A percentile compares a stretch with the other conserved stretches of the same genome.
These are phyloP conservation scores for Sporothrix humicola DNA, from an alignment of 2,329 filamentous ascomycete genomes.

Conservation along the genomic window DNA sequence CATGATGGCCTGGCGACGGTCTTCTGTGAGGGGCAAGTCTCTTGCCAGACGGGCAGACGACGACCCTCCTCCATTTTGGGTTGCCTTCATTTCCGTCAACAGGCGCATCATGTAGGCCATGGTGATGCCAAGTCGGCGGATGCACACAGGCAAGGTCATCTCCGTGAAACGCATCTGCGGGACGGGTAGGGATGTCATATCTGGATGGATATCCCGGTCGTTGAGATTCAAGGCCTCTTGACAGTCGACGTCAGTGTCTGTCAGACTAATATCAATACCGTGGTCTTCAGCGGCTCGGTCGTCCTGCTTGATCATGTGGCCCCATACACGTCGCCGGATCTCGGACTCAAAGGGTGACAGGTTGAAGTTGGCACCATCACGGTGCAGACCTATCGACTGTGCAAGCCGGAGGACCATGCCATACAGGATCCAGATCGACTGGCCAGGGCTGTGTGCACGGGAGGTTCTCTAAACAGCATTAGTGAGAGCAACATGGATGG, in stretches of 20 bases:
- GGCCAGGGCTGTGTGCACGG: slow-evolving; percentile 36
- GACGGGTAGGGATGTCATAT: slow-evolving; percentile 51
- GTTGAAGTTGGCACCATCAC: slow-evolving; percentile 46
- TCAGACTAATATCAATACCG: slow-evolving; percentile 44
- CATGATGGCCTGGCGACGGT: slow-evolving; percentile 32
- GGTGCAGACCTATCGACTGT: slow-evolving; percentile 41
- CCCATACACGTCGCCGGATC: slow-evolving; percentile 39
- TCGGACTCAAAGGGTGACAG: slow-evolving; percentile 47
- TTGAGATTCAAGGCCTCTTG: slow-evolving; percentile 60
- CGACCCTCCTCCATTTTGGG: not conserved
- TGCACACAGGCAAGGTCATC: slow-evolving; percentile 58
- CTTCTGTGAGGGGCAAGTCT: slow-evolving; percentile 31
- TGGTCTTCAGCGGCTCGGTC: slow-evolving; percentile 57
- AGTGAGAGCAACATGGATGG: not conserved
- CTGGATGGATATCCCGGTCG: slow-evolving; percentile 54
- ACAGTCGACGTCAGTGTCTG: slow-evolving; percentile 51
- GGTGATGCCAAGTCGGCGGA: slow-evolving; percentile 52
- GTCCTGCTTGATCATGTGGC: slow-evolving; percentile 36
- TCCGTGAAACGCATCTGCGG: slow-evolving; percentile 57
- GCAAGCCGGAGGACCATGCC: slow-evolving; percentile 38
- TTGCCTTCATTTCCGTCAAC: slow-evolving; percentile 46
- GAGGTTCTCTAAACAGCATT: slow-evolving; percentile 23
- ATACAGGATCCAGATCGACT: slow-evolving; percentile 38
- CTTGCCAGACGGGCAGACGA: not conserved
- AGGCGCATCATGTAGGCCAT: slow-evolving; percentile 50